Evolutionary conservation across 176 grass and related monocot species (phyloP), one percentile per base, ranked within the genome.

Genomic region (Juncus inflexus): DNA sequence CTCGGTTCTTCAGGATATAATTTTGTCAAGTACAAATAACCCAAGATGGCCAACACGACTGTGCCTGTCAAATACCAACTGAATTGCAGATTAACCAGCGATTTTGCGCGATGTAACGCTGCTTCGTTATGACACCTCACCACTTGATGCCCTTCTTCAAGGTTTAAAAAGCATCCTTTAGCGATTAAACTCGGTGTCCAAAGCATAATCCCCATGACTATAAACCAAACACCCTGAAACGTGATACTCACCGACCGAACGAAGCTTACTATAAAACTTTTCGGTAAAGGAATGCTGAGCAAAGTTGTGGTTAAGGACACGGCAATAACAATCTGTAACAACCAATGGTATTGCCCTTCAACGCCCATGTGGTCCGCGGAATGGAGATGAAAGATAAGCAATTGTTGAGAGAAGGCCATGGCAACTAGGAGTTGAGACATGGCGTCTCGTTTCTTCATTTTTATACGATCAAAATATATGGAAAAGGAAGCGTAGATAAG

Each of bases 11-110:
- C 90, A 1, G 76, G 81, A 50, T 87, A 83, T 9, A 73, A 15
- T 64, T 74, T 87, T 42, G 55, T 36, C 14, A 90, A 36, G 37
- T 68, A 80, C 45, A 90, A 42, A 64, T 87, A 95, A 77, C 86
- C 67, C 4, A 80, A 13, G 47, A 90, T 68, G 43, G 82, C 65
- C 69, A 95, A 80, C 43, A 80, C 78, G 12, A 77, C 73, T 28
- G 80, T 80, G 58, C 62, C 86, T 3, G 83, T 77, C 64, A 84
- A 66, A 77, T 79, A 95, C 90, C 86, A 95, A 66, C 90, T 95
- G 76, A 95, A 95, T 77, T 95, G 90, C 35, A 90, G 80, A 73
- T 95, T 95, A n/a, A 95, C 90, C 3, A 95, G 80, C 4, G 90
- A 86, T 41, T 86, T 95, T 47, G 90, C 90, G 3, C 90, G 76